These are phyloP conservation scores for Apiotrichum domesticum DNA, from an alignment of 1,284 basidiomycete species.

Conservation along the genomic window DNA sequence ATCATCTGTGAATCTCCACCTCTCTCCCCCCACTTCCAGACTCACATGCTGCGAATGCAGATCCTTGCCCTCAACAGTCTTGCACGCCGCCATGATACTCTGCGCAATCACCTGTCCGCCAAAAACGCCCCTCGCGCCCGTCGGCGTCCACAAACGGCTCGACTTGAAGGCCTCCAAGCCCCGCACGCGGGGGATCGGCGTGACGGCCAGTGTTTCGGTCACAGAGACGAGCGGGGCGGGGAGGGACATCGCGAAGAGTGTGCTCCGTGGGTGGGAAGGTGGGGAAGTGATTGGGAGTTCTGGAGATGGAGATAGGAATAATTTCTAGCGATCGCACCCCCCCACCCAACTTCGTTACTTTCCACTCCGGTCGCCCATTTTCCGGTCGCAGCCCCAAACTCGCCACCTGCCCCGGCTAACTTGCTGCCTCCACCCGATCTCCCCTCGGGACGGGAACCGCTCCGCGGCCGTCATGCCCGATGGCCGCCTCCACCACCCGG, in stretches of 20 bases:
- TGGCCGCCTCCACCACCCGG: too few species aligned
- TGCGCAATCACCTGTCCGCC: constrained; percentile 84
- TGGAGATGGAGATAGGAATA: too few species aligned
- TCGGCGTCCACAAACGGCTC: constrained; percentile 63
- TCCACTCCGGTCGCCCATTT: too few species aligned
- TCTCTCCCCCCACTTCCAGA: constrained; percentile 1
- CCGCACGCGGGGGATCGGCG: constrained; percentile 8
- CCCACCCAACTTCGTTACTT: too few species aligned
- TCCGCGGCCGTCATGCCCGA: too few species aligned
- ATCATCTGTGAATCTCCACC: background rate
- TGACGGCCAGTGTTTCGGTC: constrained; percentile 15
- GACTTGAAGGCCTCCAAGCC: constrained; percentile 55
- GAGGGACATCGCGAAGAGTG: background rate
- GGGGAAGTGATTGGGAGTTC: too few species aligned
- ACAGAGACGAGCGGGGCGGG: constrained; percentile 12
- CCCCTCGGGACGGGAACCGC: too few species aligned
- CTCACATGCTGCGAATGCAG: constrained; percentile 60
- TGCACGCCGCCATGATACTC: constrained; percentile 70
- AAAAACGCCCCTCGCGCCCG: constrained; percentile 68
- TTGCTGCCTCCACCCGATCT: too few species aligned
- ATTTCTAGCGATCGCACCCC: too few species aligned
- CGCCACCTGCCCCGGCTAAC: too few species aligned
- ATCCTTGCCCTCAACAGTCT: constrained; percentile 62
- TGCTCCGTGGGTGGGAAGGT: too few species aligned
- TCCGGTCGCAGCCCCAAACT: too few species aligned